A percentile compares a stretch with the other conserved stretches of the same genome.
Evolutionary conservation across 345 rosid genomes (phyloP).

Genomic region (Moricandia moricandioides): DNA sequence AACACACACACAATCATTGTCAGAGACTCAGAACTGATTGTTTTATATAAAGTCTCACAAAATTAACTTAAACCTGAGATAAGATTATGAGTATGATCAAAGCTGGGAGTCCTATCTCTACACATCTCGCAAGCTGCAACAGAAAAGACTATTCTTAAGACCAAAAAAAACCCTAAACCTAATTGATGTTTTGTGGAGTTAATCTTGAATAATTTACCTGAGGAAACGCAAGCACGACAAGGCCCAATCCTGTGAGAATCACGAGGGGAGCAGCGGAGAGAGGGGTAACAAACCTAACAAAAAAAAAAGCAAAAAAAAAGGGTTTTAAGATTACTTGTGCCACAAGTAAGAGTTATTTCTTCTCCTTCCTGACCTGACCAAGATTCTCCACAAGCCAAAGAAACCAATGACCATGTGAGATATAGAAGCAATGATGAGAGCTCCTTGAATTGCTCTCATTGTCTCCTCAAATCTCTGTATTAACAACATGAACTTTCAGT

Average conservation of each 20-base stretch:
- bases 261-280: conserved; percentile 81
- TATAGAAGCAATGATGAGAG: conserved; percentile 67
- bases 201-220: conserved; percentile 42
- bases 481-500: neutral
- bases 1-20: neutral
- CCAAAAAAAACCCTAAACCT: neutral
- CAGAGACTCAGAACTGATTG: neutral
- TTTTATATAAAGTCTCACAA: neutral
- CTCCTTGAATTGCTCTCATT: conserved; percentile 78
- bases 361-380: conserved; percentile 46
- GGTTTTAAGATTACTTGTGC: neutral
- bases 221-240: conserved; percentile 67
- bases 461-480: conserved; percentile 60
- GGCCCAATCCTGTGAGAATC: conserved; percentile 83
- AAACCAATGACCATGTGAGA: conserved; percentile 63
- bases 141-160: neutral
- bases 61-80: conserved; percentile 59
- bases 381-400: conserved; percentile 80
- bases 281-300: conserved; percentile 66
- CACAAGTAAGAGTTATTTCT: neutral
- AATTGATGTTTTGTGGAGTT: neutral
- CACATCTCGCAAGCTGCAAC: conserved; percentile 65
- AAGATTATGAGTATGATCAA: conserved; percentile 57
- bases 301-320: neutral
- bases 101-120: conserved; percentile 85